A percentile compares a stretch with the other conserved stretches of the same genome.
phyloP scores from a whole-genome alignment of 805 yeast genomes.

The Scheffersomyces coipomensis region DNA sequence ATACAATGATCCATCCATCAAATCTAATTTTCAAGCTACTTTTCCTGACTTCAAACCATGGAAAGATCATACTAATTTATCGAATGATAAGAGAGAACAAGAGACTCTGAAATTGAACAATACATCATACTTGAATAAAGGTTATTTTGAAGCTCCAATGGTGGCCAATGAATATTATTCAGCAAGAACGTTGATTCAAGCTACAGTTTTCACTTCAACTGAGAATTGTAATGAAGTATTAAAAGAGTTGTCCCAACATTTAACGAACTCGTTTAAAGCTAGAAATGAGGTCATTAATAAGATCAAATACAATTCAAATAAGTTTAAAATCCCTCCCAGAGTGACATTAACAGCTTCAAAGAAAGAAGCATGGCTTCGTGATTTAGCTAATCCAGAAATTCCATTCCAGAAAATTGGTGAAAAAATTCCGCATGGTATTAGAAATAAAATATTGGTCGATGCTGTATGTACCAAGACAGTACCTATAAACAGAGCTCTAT shows the following conservation, averaged over 20 bases:
- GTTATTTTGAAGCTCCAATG: slow-evolving; percentile 63
- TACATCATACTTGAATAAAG: slow-evolving; percentile 58
- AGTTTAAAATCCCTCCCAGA: slow-evolving; percentile 78
- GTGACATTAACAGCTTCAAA: slow-evolving; percentile 88
- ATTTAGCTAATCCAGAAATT: slow-evolving; percentile 64
- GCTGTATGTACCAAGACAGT: slow-evolving; percentile 65
- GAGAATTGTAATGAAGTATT: slow-evolving; percentile 34
- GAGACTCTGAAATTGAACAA: slow-evolving; percentile 56
- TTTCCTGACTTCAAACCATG: slow-evolving; percentile 78
- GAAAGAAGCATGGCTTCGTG: slow-evolving; percentile 81
- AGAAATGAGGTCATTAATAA: slow-evolving; percentile 41
- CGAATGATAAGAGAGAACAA: slow-evolving; percentile 22
- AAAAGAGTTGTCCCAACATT: slow-evolving; percentile 35
- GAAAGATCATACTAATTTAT: slow-evolving; percentile 48
- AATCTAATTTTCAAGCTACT: slow-evolving; percentile 11
- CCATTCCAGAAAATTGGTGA: slow-evolving; percentile 69
- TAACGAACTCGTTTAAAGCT: slow-evolving; percentile 34
- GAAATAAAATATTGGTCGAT: slow-evolving; percentile 71
- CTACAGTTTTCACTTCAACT: slow-evolving; percentile 36
- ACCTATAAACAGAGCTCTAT: slow-evolving; percentile 79
- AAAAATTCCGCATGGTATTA: slow-evolving; percentile 87
- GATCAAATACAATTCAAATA: slow-evolving; percentile 29
- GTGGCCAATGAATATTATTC: slow-evolving; percentile 67
- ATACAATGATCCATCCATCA: slow-evolving; percentile 1
- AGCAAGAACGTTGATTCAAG: slow-evolving; percentile 60